These are phyloP conservation scores for Moesziomyces globuligerus DNA, from an alignment of 1,284 basidiomycete genomes.

Conservation along the genomic window DNA sequence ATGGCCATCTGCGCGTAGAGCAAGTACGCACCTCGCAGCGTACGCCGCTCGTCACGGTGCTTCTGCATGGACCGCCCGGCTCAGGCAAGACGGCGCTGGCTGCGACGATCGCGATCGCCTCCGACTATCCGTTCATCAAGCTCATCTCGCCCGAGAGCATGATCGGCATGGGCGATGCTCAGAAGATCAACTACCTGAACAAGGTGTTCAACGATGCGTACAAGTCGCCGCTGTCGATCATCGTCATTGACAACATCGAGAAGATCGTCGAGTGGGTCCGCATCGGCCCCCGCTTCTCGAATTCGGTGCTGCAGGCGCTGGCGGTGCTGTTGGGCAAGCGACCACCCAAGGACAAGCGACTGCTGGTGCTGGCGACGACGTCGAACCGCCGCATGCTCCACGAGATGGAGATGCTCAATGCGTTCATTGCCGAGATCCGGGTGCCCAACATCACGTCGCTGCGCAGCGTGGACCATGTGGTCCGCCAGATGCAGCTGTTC, in stretches of 20 bases:
- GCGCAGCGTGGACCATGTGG: conserved; percentile 78
- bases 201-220: conserved; percentile 96
- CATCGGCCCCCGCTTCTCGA: conserved; percentile 95
- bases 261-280: conserved; percentile 80
- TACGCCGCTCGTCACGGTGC: conserved; percentile 89
- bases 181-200: conserved; percentile 90
- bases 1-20: conserved; percentile 92
- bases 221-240: conserved; percentile 94
- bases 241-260: conserved; percentile 82
- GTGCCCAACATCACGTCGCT: conserved; percentile 85
- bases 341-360: conserved; percentile 94
- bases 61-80: conserved; percentile 87
- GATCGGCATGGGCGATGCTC: conserved; percentile 90
- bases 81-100: conserved; percentile 96
- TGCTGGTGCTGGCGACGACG: conserved; percentile 91
- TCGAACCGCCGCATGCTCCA: conserved; percentile 86
- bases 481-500: conserved; percentile 88
- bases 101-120: conserved; percentile 91
- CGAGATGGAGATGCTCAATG: conserved; percentile 87
- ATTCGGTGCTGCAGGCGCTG: conserved; percentile 89
- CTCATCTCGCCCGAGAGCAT: conserved; percentile 94
- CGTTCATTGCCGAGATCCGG: conserved; percentile 87
- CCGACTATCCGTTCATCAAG: conserved; percentile 97
- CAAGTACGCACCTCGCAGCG: conserved; percentile 90
- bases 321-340: conserved; percentile 87